Evolutionary conservation across 495 filamentous ascomycete species (phyloP).

Genomic region (Aspergillus heteromorphus): DNA sequence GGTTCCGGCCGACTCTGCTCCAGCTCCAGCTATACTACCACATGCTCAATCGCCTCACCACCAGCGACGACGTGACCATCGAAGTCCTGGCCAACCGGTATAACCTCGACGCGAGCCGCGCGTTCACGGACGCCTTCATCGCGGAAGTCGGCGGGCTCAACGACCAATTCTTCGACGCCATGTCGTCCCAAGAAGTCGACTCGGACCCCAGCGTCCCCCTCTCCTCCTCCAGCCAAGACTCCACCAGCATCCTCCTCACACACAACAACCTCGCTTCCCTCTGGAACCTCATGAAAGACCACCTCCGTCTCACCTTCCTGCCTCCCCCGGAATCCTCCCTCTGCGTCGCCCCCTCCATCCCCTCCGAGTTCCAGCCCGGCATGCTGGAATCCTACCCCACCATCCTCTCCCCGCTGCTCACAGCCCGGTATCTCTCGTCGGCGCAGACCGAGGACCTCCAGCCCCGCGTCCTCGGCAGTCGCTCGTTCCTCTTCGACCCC

Average conservation of each 20-base stretch:
- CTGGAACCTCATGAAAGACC: constrained; percentile 62
- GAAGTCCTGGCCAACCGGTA: constrained; percentile 63
- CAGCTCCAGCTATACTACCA: constrained; percentile 90
- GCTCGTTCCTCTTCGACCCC: constrained; percentile 66
- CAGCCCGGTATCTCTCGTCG: constrained; percentile 40
- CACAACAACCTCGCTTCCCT: constrained; percentile 57
- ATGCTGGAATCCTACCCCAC: constrained; percentile 53
- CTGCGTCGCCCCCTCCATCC: constrained; percentile 35
- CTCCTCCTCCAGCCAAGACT: constrained; percentile 36
- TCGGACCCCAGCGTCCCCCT: constrained; percentile 24
- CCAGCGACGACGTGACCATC: constrained; percentile 62
- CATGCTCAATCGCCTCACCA: constrained; percentile 71
- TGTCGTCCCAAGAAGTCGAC: constrained; percentile 25
- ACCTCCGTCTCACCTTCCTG: constrained; percentile 61
- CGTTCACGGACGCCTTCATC: constrained; percentile 78
- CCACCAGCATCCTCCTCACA: constrained; percentile 49
- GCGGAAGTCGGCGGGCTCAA: constrained; percentile 68
- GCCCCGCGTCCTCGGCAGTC: constrained; percentile 54
- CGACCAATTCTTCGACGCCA: constrained; percentile 46
- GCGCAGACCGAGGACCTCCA: constrained; percentile 24
- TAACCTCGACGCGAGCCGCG: constrained; percentile 51
- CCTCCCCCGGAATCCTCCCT: constrained; percentile 18
- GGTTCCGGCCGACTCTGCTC: constrained; percentile 71
- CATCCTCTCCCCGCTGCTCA: constrained; percentile 41
- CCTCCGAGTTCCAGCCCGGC: constrained; percentile 48